Conservation (phyloP, 2,329 filamentous ascomycete genomes). For the Monosporascus sp. region DNA sequence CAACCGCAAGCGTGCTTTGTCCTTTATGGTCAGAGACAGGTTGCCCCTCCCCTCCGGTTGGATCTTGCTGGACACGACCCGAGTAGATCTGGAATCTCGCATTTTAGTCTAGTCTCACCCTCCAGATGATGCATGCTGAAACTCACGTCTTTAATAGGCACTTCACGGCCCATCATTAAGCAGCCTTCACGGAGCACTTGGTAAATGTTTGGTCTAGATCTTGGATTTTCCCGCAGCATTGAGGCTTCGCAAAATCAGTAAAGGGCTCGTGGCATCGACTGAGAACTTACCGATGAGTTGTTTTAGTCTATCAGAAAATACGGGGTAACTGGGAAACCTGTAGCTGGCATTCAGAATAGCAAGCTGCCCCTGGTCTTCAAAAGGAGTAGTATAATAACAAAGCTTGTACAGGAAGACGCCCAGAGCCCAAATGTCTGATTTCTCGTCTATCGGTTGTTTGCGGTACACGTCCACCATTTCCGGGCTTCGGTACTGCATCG, state of each 20-base stretch:
- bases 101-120: slow-evolving; percentile 2
- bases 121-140: slow-evolving; percentile 1
- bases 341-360: slow-evolving; percentile 95
- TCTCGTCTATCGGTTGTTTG: slow-evolving; percentile 95
- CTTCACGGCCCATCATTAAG: slow-evolving; percentile 78
- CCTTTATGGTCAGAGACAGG: slow-evolving; percentile 49
- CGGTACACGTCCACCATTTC: slow-evolving; percentile 99
- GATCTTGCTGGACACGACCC: slow-evolving; percentile 58
- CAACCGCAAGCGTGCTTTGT: slow-evolving; percentile 58
- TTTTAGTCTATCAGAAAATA: slow-evolving; percentile 86
- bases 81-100: slow-evolving; percentile 62
- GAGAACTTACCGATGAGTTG: slow-evolving; percentile 72
- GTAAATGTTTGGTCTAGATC: slow-evolving; percentile 82
- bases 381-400: slow-evolving; percentile 98
- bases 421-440: slow-evolving; percentile 96
- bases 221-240: slow-evolving; percentile 83
- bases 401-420: slow-evolving; percentile 95
- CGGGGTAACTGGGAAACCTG: slow-evolving; percentile 82
- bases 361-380: slow-evolving; percentile 95
- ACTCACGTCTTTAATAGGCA: slow-evolving; percentile 84
- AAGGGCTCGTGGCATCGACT: slow-evolving; percentile 1
- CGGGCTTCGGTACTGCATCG: slow-evolving; percentile 92
- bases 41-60: slow-evolving; percentile 44
- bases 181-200: slow-evolving; percentile 85
- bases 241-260: slow-evolving; percentile 50